These are phyloP conservation scores for Penstemon davidsonii DNA, from an alignment of 257 asterid species.

Conservation along the genomic window DNA sequence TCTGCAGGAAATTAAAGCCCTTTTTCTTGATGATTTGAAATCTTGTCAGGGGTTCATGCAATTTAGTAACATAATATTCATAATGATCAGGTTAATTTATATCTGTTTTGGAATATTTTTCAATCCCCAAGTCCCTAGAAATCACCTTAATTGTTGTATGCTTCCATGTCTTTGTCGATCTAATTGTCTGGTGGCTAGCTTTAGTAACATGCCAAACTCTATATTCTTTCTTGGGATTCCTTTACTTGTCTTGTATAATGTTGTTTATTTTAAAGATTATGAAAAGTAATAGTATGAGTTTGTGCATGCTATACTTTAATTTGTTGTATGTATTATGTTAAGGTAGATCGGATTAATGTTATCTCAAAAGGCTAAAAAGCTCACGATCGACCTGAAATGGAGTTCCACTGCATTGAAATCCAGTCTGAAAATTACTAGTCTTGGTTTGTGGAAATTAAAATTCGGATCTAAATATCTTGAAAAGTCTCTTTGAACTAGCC, in stretches of 20 bases:
- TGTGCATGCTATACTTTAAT: conserved; percentile 38
- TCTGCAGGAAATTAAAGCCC: conserved; percentile 28
- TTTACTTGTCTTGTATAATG: conserved; percentile 33
- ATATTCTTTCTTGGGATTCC: conserved; percentile 63
- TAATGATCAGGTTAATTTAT: conserved; percentile 40
- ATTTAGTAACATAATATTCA: conserved; percentile 27
- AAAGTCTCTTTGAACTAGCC: no score
- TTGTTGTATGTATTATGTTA: conserved; percentile 19
- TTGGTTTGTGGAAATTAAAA: conserved; percentile 22
- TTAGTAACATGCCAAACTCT: conserved; percentile 79
- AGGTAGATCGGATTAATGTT: conserved; percentile 10
- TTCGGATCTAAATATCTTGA: conserved; percentile 22
- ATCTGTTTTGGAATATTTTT: conserved; percentile 51
- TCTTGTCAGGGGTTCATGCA: conserved; percentile 37
- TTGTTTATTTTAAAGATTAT: conserved; percentile 24
- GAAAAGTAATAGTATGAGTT: conserved; percentile 20
- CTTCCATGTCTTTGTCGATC: conserved; percentile 48
- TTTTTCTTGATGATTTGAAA: conserved; percentile 39
- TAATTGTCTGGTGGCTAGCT: conserved; percentile 28
- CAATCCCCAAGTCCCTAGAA: conserved; percentile 53
- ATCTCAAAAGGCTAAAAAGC: conserved; percentile 20
- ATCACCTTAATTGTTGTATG: conserved; percentile 30
- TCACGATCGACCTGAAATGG: conserved; percentile 11
- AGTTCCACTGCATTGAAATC: conserved; percentile 17
- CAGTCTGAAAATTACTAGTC: conserved; percentile 3